Conservation (phyloP, 2,329 filamentous ascomycete genomes). For the Aspergillus bombycis region DNA sequence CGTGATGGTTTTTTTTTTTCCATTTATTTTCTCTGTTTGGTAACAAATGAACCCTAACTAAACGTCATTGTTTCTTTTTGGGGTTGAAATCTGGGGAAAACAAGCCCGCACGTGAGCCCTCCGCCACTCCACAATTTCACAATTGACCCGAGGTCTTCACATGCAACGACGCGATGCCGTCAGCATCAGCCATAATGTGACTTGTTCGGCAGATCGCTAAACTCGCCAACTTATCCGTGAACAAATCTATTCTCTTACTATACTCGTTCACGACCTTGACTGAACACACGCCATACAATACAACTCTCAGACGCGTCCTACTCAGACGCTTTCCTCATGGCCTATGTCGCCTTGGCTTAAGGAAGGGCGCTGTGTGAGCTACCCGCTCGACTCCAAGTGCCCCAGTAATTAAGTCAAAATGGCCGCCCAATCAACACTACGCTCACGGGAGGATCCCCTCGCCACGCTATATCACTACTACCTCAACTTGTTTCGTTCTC, state of each 20-base stretch:
- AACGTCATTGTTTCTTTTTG: conserved; percentile 1
- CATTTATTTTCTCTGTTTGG: too few relatives aligned
- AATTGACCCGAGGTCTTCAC: conserved; percentile 30
- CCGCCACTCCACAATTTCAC: conserved; percentile 13
- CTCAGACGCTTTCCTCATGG: conserved; percentile 21
- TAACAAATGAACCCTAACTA: too few relatives aligned
- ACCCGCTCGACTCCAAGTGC: neutral
- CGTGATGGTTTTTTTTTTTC: too few relatives aligned
- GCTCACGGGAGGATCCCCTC: conserved; percentile 67
- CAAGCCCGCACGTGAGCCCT: conserved; percentile 24
- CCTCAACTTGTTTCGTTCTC: conserved; percentile 51
- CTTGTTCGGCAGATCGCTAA: conserved; percentile 7
- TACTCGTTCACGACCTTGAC: neutral
- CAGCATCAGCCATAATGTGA: conserved; percentile 18
- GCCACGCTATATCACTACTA: conserved; percentile 61
- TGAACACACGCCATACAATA: neutral
- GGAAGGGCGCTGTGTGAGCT: conserved; percentile 12
- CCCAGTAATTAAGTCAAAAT: conserved; percentile 50
- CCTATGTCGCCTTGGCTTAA: conserved; percentile 18
- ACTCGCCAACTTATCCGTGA: conserved; percentile 1
- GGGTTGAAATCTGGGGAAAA: conserved; percentile 17
- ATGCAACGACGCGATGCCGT: conserved; percentile 18
- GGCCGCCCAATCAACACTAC: conserved; percentile 86
- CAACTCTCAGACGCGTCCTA: conserved; percentile 7
- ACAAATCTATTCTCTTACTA: neutral